A percentile compares a stretch with the other conserved stretches of the same genome.
These are phyloP conservation scores for Curvularia sp. DNA, from an alignment of 2,329 filamentous ascomycete species.

Conservation along the genomic window DNA sequence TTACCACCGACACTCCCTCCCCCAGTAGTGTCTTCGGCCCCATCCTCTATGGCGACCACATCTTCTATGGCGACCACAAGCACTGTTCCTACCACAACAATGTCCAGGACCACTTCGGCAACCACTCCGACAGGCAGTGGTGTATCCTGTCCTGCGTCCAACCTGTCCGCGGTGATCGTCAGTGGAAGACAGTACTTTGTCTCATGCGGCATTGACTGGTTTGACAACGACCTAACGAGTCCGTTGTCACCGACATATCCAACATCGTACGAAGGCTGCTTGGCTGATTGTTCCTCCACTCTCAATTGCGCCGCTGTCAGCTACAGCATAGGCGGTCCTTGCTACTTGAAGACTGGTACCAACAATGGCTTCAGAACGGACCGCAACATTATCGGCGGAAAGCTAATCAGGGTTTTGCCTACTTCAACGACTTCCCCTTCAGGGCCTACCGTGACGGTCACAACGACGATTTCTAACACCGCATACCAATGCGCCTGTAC, in stretches of 20 bases:
- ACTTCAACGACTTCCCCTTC: background rate
- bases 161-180: conserved; percentile 7
- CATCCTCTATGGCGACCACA: background rate
- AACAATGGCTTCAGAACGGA: conserved; percentile 8
- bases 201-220: conserved; percentile 20
- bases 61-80: background rate
- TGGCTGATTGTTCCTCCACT: conserved; percentile 26
- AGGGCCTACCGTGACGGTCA: conserved; percentile 19
- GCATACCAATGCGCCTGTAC: conserved; percentile 23
- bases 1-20: background rate
- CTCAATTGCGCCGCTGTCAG: conserved; percentile 30
- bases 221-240: conserved; percentile 8
- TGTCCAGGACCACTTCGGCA: background rate
- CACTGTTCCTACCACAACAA: background rate
- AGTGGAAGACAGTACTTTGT: conserved; percentile 13
- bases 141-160: conserved; percentile 18
- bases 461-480: conserved; percentile 16
- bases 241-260: conserved; percentile 17
- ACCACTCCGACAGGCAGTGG: background rate
- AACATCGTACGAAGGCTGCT: conserved; percentile 26
- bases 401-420: conserved; percentile 10
- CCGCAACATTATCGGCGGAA: conserved; percentile 26
- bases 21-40: background rate
- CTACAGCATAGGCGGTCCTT: conserved; percentile 24
- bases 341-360: conserved; percentile 28